Conservation (phyloP, 2,329 filamentous ascomycete species). For the Scedosporium minutisporum region DNA sequence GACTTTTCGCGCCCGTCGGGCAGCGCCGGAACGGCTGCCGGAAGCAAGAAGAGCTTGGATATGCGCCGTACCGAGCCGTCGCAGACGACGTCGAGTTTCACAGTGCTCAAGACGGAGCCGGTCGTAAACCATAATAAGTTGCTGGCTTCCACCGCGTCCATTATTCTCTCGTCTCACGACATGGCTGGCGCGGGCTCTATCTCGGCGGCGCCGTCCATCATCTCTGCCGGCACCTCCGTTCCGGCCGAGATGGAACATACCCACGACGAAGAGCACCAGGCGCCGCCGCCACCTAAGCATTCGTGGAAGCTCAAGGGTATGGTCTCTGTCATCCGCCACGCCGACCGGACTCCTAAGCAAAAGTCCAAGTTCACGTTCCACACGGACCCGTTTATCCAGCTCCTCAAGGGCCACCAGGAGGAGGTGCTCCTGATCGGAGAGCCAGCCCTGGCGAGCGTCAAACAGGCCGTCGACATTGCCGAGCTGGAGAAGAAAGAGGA, state of each 20-base stretch:
- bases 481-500: conserved; percentile 76
- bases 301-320: conserved; percentile 98
- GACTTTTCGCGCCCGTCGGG: neutral
- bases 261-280: conserved; percentile 30
- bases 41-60: conserved; percentile 7
- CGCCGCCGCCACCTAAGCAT: conserved; percentile 69
- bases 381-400: conserved; percentile 86
- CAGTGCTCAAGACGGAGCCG: conserved; percentile 6
- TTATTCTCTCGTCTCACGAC: neutral
- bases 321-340: conserved; percentile 91
- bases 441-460: conserved; percentile 77
- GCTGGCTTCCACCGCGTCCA: neutral
- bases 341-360: conserved; percentile 94
- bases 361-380: conserved; percentile 99
- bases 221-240: conserved; percentile 28
- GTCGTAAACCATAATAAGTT: conserved; percentile 6
- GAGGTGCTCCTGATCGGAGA: conserved; percentile 92
- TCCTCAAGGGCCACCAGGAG: conserved; percentile 91
- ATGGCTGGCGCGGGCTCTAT: conserved; percentile 16
- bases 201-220: conserved; percentile 27
- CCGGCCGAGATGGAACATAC: conserved; percentile 20
- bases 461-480: conserved; percentile 76
- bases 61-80: neutral
- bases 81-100: neutral
- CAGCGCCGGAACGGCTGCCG: neutral